A percentile compares a stretch with the other conserved stretches of the same genome.
These are phyloP conservation scores for Xylaria curta DNA, from an alignment of 495 filamentous ascomycete species.

Conservation along the genomic window DNA sequence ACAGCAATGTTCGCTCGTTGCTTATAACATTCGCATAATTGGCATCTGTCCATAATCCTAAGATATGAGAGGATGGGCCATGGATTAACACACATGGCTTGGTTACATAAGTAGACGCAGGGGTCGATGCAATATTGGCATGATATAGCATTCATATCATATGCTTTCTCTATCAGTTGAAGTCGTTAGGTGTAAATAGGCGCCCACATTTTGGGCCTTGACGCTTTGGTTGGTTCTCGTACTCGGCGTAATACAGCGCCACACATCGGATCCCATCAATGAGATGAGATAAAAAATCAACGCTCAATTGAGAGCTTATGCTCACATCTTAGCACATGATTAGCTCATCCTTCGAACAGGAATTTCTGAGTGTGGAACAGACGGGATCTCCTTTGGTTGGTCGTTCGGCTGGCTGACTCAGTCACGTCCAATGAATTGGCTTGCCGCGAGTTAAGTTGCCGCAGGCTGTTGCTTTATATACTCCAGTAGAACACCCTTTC, in stretches of 20 bases:
- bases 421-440: neutral
- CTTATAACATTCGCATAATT: neutral
- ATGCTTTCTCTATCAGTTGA: neutral
- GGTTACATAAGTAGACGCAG: neutral
- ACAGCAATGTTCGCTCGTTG: neutral
- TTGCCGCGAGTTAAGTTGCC: neutral
- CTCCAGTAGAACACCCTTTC: neutral
- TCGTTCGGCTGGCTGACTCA: neutral
- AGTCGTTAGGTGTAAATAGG: conserved; percentile 4
- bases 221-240: conserved; percentile 11
- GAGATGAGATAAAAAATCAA: conserved; percentile 5
- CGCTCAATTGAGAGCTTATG: neutral
- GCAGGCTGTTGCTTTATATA: neutral
- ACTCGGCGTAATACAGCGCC: conserved; percentile 24
- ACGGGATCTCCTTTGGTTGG: neutral
- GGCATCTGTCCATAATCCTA: neutral
- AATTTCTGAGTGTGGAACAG: neutral
- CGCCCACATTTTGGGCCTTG: neutral
- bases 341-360: conserved; percentile 13
- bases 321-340: conserved; percentile 18
- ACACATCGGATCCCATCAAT: conserved; percentile 7
- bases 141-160: neutral
- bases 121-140: neutral
- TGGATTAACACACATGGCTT: neutral
- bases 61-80: neutral